Percentiles rank a stretch among this genome's conserved stretches.
Evolutionary conservation across 345 rosid species (phyloP).

Genomic region (Pelargonium nanum): DNA sequence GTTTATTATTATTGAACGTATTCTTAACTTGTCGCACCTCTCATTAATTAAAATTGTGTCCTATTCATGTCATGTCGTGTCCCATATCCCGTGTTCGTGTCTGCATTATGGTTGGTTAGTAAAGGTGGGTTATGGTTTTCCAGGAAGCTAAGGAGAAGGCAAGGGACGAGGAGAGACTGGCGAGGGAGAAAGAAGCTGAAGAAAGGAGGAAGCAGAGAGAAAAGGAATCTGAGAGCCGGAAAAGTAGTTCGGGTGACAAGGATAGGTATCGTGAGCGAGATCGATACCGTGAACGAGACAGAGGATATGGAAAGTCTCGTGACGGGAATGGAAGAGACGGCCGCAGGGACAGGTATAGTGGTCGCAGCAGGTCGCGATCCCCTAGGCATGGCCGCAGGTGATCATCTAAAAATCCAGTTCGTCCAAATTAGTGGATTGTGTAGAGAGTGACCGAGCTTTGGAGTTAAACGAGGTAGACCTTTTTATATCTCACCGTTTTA

Average conservation of each 20-base stretch:
- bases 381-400: slow-evolving; percentile 74
- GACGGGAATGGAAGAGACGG: slow-evolving; percentile 60
- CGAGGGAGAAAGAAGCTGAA: slow-evolving; percentile 77
- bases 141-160: slow-evolving; percentile 82
- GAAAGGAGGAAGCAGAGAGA: slow-evolving; percentile 65
- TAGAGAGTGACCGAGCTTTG: slow-evolving; percentile 46
- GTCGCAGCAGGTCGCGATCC: slow-evolving; percentile 73
- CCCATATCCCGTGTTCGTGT: slow-evolving; percentile 10
- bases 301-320: slow-evolving; percentile 36
- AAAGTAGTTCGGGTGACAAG: slow-evolving; percentile 63
- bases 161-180: slow-evolving; percentile 67
- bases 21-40: too few relatives aligned
- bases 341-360: slow-evolving; percentile 43
- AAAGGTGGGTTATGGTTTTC: slow-evolving; percentile 13
- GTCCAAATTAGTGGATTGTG: slow-evolving; percentile 43
- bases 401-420: slow-evolving; percentile 65
- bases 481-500: slow-evolving; percentile 32
- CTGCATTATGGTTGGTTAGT: background rate
- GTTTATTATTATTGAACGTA: too few relatives aligned
- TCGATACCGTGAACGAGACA: background rate
- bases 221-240: slow-evolving; percentile 48
- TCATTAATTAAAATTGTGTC: too few relatives aligned
- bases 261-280: slow-evolving; percentile 35
- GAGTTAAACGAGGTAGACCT: slow-evolving; percentile 70
- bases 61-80: slow-evolving; percentile 4